Conservation (phyloP, 2,329 filamentous ascomycete genomes). For the Coniochaeta hoffmannii region DNA sequence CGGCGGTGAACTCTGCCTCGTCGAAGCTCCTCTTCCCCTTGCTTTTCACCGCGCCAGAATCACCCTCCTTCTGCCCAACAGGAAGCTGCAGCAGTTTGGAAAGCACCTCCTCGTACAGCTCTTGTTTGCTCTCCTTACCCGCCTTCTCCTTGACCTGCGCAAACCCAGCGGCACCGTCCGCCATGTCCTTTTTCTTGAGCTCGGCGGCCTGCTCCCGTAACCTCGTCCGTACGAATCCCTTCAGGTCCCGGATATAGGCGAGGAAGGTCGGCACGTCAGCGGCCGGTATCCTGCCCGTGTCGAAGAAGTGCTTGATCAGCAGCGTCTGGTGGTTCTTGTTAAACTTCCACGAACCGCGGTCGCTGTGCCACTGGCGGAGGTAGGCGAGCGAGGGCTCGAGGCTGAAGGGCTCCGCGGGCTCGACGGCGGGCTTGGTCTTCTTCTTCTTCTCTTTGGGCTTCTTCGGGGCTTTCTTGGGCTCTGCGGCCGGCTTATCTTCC, state of each 20-base stretch:
- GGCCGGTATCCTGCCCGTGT: constrained; percentile 61
- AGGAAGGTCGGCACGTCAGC: constrained; percentile 63
- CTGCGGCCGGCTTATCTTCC: constrained; percentile 5
- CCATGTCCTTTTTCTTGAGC: constrained; percentile 49
- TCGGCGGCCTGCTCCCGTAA: constrained; percentile 60
- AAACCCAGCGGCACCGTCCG: constrained; percentile 39
- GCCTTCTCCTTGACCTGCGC: constrained; percentile 34
- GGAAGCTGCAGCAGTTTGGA: constrained; percentile 22
- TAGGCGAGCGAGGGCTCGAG: constrained; percentile 66
- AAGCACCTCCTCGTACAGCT: constrained; percentile 47
- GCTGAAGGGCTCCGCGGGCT: constrained; percentile 24
- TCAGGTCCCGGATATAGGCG: constrained; percentile 71
- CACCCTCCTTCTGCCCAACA: constrained; percentile 6
- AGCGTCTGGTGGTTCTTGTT: constrained; percentile 88
- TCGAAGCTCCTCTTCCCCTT: constrained; percentile 43
- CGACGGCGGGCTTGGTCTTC: constrained; percentile 24
- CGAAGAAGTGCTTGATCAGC: constrained; percentile 76
- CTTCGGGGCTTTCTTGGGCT: constrained; percentile 11
- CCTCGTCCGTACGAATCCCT: constrained; percentile 65
- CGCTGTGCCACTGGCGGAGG: constrained; percentile 65
- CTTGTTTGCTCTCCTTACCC: constrained; percentile 41
- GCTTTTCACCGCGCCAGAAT: constrained; percentile 3
- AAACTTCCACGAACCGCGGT: constrained; percentile 79
- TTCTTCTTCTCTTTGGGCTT: constrained; percentile 24
- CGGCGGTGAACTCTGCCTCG: constrained; percentile 43